Conservation (phyloP, 257 asterid genomes). For the Penstemon newberryi region DNA sequence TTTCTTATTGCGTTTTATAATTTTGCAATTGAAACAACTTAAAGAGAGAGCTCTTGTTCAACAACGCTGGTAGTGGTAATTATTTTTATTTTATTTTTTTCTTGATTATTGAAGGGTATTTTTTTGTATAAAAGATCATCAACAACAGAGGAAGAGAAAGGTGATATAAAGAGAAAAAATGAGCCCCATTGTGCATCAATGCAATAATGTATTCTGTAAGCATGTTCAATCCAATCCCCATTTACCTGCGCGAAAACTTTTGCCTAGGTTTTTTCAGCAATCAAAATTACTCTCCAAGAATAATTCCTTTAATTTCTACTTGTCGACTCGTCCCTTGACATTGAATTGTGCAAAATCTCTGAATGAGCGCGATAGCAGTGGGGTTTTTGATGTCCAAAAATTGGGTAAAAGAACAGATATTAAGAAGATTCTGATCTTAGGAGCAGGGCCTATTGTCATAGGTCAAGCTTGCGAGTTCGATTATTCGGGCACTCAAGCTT, state of each 20-base stretch:
- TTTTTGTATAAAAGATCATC: no score
- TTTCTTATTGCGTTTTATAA: no score
- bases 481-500: conserved; percentile 98
- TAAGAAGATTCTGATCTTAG: conserved; percentile 85
- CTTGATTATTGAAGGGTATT: no score
- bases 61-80: no score
- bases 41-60: no score
- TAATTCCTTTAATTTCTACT: conserved; percentile 21
- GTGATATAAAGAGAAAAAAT: conserved; percentile 22
- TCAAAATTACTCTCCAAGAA: conserved; percentile 21
- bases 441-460: conserved; percentile 97
- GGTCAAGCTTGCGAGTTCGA: conserved; percentile 99
- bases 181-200: conserved; percentile 44
- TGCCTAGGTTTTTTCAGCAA: conserved; percentile 35
- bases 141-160: no score
- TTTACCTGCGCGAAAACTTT: conserved; percentile 36
- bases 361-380: conserved; percentile 19
- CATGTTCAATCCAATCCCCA: conserved; percentile 36
- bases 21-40: no score
- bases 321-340: conserved; percentile 39
- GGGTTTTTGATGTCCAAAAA: conserved; percentile 28
- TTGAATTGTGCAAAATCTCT: conserved; percentile 34
- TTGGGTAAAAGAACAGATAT: conserved; percentile 81
- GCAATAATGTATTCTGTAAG: conserved; percentile 42
- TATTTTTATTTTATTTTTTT: no score